phyloP scores from a whole-genome alignment of 768 basidiomycete species.

The Boletus tylopilopsis region DNA sequence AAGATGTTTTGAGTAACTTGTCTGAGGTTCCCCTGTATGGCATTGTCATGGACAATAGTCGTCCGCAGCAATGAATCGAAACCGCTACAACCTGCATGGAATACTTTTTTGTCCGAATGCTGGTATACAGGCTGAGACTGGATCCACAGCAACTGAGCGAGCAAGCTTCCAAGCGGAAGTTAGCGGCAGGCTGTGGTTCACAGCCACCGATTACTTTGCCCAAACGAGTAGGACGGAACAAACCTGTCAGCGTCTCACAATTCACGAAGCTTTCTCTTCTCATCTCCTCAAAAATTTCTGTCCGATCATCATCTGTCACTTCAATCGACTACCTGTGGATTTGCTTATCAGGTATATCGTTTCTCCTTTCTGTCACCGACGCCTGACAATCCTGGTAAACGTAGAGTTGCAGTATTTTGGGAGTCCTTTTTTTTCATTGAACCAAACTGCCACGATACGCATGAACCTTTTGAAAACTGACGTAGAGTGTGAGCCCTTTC shows the following conservation, averaged over 20 bases:
- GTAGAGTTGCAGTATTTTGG: neutral
- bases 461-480: neutral
- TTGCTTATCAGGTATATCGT: conserved; percentile 4
- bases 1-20: too few species aligned
- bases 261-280: conserved; percentile 9
- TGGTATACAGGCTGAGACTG: too few species aligned
- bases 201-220: conserved; percentile 25
- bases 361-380: neutral
- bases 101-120: too few species aligned
- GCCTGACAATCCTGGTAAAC: neutral
- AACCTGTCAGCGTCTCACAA: neutral
- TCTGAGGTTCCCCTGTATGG: too few species aligned
- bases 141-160: too few species aligned
- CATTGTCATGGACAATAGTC: too few species aligned
- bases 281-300: conserved; percentile 1
- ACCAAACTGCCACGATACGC: conserved; percentile 5
- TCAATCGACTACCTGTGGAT: conserved; percentile 13
- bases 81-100: too few species aligned
- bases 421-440: neutral
- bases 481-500: conserved; percentile 3
- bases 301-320: conserved; percentile 12
- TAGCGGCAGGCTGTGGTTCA: neutral
- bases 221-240: conserved; percentile 5
- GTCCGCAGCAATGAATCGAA: too few species aligned
- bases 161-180: too few species aligned